Evolutionary conservation across 1,284 basidiomycete species (phyloP).

Genomic region (Sanghuangporus weigelae): DNA sequence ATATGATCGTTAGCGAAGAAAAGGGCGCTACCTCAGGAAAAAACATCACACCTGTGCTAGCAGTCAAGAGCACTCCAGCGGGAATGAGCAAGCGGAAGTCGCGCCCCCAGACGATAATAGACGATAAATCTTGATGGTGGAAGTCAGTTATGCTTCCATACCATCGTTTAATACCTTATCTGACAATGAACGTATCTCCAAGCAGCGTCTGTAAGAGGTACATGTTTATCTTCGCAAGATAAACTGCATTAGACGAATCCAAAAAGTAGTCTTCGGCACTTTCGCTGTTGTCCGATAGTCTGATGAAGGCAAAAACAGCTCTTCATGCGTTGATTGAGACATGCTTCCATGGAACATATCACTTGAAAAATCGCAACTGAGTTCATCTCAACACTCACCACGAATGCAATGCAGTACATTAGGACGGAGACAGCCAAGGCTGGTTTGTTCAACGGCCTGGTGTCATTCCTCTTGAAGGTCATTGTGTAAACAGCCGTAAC

Average conservation of each 20-base stretch:
- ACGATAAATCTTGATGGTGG: conserved; percentile 1
- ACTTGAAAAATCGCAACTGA: not conserved
- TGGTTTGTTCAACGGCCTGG: not conserved
- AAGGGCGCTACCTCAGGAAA: not conserved
- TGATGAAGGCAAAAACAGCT: conserved; percentile 16
- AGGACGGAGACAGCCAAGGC: not conserved
- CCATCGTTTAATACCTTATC: not conserved
- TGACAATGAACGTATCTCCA: conserved; percentile 15
- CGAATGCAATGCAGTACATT: conserved; percentile 3
- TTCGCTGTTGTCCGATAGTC: conserved; percentile 10
- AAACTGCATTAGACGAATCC: conserved; percentile 15
- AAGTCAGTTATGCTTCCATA: not conserved
- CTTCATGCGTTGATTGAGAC: conserved; percentile 4
- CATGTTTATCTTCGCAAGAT: conserved; percentile 18
- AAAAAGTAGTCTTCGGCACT: conserved; percentile 16
- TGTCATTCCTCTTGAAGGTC: not conserved
- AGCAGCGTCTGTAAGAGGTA: conserved; percentile 19
- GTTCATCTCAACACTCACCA: not conserved
- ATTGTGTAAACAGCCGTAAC: not conserved
- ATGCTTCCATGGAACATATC: not conserved
- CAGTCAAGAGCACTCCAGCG: not conserved
- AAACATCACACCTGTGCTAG: not conserved
- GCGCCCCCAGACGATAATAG: not conserved
- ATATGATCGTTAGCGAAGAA: not conserved
- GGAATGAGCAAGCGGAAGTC: not conserved